Conservation (phyloP, 2,329 filamentous ascomycete species). For the Ceratocystis albifundus region DNA sequence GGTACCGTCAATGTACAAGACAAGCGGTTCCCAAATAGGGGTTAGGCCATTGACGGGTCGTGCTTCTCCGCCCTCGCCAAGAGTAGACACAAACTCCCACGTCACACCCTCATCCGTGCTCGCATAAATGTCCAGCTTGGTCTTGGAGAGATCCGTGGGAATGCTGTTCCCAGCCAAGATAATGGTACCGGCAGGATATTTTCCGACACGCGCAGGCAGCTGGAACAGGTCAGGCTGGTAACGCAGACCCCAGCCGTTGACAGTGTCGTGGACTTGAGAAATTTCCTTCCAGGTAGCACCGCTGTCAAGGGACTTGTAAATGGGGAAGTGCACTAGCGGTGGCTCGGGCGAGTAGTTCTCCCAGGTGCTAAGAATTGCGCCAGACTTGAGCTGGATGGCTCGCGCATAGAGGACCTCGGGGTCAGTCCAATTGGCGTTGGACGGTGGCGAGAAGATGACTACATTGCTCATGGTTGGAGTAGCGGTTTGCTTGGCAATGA, state of each 20-base stretch:
- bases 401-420: slow-evolving; percentile 37
- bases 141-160: slow-evolving; percentile 47
- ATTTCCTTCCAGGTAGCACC: slow-evolving; percentile 52
- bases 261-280: slow-evolving; percentile 50
- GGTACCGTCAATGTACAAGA: slow-evolving; percentile 45
- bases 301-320: slow-evolving; percentile 42
- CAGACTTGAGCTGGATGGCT: slow-evolving; percentile 35
- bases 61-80: slow-evolving; percentile 53
- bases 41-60: slow-evolving; percentile 52
- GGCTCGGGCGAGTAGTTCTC: slow-evolving; percentile 47
- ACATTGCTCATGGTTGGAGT: slow-evolving; percentile 26
- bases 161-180: slow-evolving; percentile 51
- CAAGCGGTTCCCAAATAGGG: slow-evolving; percentile 62
- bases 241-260: slow-evolving; percentile 52
- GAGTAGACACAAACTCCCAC: slow-evolving; percentile 56
- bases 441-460: slow-evolving; percentile 34
- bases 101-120: slow-evolving; percentile 47
- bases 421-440: slow-evolving; percentile 34
- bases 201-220: slow-evolving; percentile 46
- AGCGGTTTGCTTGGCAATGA: slow-evolving; percentile 3
- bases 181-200: slow-evolving; percentile 51
- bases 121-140: slow-evolving; percentile 59
- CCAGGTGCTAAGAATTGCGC: slow-evolving; percentile 43
- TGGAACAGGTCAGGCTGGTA: slow-evolving; percentile 60
- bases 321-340: slow-evolving; percentile 44